Evolutionary conservation across 306 rosid genomes (phyloP), one percentile per base, ranked within the genome.

Genomic region (Dicorynia guianensis): DNA sequence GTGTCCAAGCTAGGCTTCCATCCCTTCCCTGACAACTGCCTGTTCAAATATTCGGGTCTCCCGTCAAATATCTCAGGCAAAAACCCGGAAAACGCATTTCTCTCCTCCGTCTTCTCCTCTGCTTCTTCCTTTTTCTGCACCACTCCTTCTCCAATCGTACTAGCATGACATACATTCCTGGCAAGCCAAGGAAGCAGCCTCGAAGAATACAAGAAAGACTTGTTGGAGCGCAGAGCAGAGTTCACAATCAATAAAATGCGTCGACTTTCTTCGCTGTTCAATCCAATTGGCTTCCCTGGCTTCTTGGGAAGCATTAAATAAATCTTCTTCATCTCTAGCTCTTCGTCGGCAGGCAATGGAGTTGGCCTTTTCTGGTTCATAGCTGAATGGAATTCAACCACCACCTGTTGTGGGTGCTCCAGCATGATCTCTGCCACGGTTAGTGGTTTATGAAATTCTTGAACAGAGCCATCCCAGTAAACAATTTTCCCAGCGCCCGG

Each of bases 1-100:
- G 98, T 85, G 47, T 90, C 97, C 89, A 95, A 83, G 25, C 85
- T 86, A 17, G 98, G 98, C 44, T 89, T 95, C 98, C 98, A 95
- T 34, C 81, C 93, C 64, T 82, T 90, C 25, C 96, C 96, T 0
- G 98, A 92, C 6, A 90, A 69, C 67, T 92, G 95, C 81, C 89
- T 81, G 39, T 87, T 87, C 92, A 92, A 38, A 86, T 83, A 90
- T 47, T 90, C 93, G 3, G 87, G 89, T 43, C 87, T 81, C 53
- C 48, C 90, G 60, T 84, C 90, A 17, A 68, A 34, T 55, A 80
- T 71, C 35, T 86, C 92, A 1, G 79, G 74, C 82, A 74, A 61
- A 76, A 78, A 36, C 85, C 83, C 90, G 3, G 66, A 63, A 68
- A 79, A 85, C 20, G 36, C 76, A 4, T 18, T 20, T 39, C 78